phyloP scores from a whole-genome alignment of 163 green algal genomes.

The Scenedesmus sp. region DNA sequence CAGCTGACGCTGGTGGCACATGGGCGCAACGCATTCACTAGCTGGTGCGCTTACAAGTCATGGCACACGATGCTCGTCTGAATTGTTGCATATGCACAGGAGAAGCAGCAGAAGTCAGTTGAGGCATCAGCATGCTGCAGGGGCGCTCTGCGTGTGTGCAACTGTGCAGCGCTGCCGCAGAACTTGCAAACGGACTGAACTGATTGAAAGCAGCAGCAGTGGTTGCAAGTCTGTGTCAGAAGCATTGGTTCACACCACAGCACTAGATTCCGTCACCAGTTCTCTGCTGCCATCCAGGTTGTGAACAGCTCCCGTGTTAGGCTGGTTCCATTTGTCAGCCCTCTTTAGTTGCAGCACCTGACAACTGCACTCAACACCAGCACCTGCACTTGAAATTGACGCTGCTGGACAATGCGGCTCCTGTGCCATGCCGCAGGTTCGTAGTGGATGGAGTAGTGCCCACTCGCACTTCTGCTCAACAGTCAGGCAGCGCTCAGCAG shows the following conservation, averaged over 20 bases:
- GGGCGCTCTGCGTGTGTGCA: background rate
- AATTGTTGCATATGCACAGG: background rate
- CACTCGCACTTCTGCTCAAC: constrained; percentile 33
- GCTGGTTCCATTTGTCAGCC: no score
- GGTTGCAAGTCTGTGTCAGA: background rate
- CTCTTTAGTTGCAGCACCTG: no score
- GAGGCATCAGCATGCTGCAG: background rate
- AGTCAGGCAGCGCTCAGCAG: background rate
- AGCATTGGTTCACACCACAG: background rate
- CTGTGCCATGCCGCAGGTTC: constrained; percentile 29
- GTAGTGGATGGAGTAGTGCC: constrained; percentile 41
- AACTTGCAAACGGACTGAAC: background rate
- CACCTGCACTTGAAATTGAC: no score
- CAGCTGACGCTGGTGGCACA: constrained; percentile 66
- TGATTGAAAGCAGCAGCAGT: background rate
- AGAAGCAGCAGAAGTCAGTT: background rate
- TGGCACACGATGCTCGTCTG: background rate
- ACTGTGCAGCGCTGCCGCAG: no score
- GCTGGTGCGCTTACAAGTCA: background rate
- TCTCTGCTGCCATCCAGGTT: no score
- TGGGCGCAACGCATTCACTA: constrained; percentile 48
- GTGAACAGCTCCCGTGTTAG: no score
- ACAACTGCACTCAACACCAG: no score
- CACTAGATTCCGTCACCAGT: background rate
- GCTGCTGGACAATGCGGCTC: background rate